Base-by-base conservation (phyloP, 345 rosid species). In the Gossypium herbaceum region DNA sequence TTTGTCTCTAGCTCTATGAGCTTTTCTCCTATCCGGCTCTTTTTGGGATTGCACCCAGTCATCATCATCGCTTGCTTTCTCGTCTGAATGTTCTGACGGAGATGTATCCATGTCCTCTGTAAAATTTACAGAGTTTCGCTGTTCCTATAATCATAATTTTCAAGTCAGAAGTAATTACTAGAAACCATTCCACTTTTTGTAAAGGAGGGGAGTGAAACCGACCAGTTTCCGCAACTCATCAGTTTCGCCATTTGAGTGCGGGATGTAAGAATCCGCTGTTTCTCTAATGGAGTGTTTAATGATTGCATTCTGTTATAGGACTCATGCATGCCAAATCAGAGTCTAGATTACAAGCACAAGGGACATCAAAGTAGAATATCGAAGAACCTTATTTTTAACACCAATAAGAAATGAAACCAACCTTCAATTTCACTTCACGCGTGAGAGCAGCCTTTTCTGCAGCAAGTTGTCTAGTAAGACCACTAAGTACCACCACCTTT, bases 51-150 rank as follows among this genome's bases (percentile, higher is more conserved):
- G 71, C 51, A 81, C 83, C 92, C 50, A 45, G 27, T 59, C 39
- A 11, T 82, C 94, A 64, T 87, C 94, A 58, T 81, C 81, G 51
- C 73, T 82, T 44, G 66, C 56, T 71, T 85, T 85, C 71, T 54
- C 77, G 25, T 84, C 86, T 50, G 92, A 86, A 77, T 81, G 84
- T 52, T 92, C 97, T 12, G 97, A 90, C 2, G 84, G 91, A 19
- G 97, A 89, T 65, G 83, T 93, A 70, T 95, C 99, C 99, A 95
- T 95, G 82, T 95, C 98, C 73, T 91, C 98, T 39, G 83, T 34
- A 45, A 82, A 68, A 12, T 83, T 76, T 7, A 82, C 51, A 0
- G 99, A 90, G 61, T 72, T 85, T 34, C 97, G 81, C 1, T 63
- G 75, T 48, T 84, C 94, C 92, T 87, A 55, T 45, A 63, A 52